Conservation (phyloP, 306 rosid genomes). For the Hylodesmum podocarpum region DNA sequence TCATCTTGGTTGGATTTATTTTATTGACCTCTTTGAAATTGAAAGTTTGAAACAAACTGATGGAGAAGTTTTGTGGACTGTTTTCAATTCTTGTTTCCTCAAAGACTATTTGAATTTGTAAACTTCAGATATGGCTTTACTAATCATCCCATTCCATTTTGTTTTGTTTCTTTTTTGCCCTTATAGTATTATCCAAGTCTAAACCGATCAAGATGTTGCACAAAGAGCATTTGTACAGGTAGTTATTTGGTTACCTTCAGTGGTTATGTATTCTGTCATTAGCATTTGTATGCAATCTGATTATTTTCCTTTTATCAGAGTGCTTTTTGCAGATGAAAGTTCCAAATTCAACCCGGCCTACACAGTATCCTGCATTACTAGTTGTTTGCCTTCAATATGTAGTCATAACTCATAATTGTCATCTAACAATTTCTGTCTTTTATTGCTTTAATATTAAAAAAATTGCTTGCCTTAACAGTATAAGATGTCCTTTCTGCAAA, state of each 20-base stretch:
- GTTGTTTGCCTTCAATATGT: conserved; percentile 18
- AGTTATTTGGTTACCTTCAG: conserved; percentile 20
- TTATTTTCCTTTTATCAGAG: conserved; percentile 57
- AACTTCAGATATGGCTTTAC: conserved; percentile 19
- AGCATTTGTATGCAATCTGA: conserved; percentile 31
- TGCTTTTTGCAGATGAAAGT: conserved; percentile 99
- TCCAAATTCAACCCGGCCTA: conserved; percentile 96
- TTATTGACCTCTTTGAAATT: neutral
- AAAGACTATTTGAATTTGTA: conserved; percentile 21
- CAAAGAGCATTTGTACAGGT: conserved; percentile 99
- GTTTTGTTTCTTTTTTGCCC: neutral
- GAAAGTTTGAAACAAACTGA: neutral
- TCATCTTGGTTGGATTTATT: neutral
- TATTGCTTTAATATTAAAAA: conserved; percentile 6
- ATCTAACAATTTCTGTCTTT: conserved; percentile 2
- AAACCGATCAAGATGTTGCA: conserved; percentile 97
- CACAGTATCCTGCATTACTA: conserved; percentile 80
- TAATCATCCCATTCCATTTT: conserved; percentile 23
- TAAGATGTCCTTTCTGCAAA: conserved; percentile 96
- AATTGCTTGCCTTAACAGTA: conserved; percentile 59
- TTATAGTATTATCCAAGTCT: conserved; percentile 95
- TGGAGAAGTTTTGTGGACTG: neutral
- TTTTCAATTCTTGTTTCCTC: conserved; percentile 1
- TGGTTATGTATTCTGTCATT: neutral
- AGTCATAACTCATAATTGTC: neutral